Conservation (phyloP, 768 basidiomycete species). For the Tulasnella sp. region DNA sequence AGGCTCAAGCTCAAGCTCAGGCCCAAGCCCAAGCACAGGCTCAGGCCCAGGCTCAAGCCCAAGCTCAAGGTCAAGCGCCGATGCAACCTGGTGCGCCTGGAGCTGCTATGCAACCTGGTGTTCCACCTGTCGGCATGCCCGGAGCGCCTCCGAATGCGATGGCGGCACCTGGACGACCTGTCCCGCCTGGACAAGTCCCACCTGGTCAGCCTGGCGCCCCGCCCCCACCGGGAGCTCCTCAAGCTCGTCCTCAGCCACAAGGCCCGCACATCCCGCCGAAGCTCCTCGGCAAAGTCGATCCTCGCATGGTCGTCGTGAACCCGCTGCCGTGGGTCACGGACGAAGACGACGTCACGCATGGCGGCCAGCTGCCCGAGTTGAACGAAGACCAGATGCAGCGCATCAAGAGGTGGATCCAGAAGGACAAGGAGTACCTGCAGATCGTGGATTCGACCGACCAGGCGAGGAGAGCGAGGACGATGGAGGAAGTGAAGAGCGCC, state of each 20-base stretch:
- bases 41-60: too few species aligned
- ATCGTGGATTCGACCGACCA: constrained; percentile 29
- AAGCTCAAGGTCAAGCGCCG: background rate
- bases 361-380: constrained; percentile 47
- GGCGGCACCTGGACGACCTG: background rate
- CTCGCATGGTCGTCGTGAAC: constrained; percentile 55
- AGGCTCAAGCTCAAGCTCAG: background rate
- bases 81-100: background rate
- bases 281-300: constrained; percentile 18
- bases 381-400: constrained; percentile 48
- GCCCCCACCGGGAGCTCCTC: background rate
- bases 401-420: constrained; percentile 60
- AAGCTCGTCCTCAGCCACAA: background rate
- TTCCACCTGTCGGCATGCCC: background rate
- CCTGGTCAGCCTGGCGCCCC: background rate
- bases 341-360: constrained; percentile 47
- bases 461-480: constrained; percentile 31
- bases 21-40: constrained; percentile 19
- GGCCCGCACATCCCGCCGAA: constrained; percentile 12
- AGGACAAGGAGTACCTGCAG: constrained; percentile 48
- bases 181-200: background rate
- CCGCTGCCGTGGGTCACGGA: constrained; percentile 58
- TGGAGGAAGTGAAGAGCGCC: constrained; percentile 28
- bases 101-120: background rate
- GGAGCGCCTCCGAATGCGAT: constrained; percentile 13